Percentiles rank a stretch among this genome's conserved stretches.
Conservation (phyloP, 805 yeast genomes). For the Pichia exigua region DNA sequence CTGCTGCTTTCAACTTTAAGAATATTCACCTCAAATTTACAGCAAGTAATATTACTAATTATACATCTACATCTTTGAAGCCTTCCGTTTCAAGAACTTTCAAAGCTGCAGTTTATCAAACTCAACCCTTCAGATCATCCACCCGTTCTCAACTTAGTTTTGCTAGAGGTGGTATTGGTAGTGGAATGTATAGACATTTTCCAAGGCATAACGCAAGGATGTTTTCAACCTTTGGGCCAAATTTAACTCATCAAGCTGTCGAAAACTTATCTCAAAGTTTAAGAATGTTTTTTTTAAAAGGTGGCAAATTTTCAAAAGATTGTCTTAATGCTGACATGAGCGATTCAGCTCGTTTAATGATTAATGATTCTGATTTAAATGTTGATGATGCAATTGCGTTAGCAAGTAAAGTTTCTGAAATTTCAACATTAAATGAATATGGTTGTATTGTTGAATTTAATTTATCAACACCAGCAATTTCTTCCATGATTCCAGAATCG, state of each 20-base stretch:
- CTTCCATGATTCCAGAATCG: conserved; percentile 14
- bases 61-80: background rate
- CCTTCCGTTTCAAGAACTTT: conserved; percentile 10
- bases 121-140: conserved; percentile 23
- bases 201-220: conserved; percentile 30
- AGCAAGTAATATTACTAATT: background rate
- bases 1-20: background rate
- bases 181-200: conserved; percentile 31
- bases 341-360: background rate
- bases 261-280: conserved; percentile 46
- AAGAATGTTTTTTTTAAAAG: conserved; percentile 30
- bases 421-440: conserved; percentile 15
- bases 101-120: conserved; percentile 18
- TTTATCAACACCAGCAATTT: conserved; percentile 24
- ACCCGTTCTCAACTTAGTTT: conserved; percentile 12
- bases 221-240: conserved; percentile 32
- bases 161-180: conserved; percentile 12
- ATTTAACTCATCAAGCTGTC: conserved; percentile 47
- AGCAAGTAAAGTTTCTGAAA: conserved; percentile 29
- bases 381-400: conserved; percentile 27
- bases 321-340: conserved; percentile 14
- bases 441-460: conserved; percentile 56
- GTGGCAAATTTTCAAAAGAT: conserved; percentile 24
- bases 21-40: background rate
- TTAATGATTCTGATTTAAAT: conserved; percentile 19